phyloP scores from a whole-genome alignment of 148 eudicot species.

The Rhododendron vialii region DNA sequence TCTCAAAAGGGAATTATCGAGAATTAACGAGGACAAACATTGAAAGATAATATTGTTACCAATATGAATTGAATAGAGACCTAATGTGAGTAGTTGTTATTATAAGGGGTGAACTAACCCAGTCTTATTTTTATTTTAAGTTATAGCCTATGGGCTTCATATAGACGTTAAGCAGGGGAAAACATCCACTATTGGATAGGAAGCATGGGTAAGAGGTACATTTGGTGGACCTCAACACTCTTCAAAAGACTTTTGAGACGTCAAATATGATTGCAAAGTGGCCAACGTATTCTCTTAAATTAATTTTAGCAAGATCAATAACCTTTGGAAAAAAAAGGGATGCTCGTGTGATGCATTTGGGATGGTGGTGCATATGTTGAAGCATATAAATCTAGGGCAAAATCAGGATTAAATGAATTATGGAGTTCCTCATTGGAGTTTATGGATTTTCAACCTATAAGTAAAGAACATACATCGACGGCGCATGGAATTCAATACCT shows the following conservation, averaged over 20 bases:
- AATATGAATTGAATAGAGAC: background rate
- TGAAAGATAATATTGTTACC: background rate
- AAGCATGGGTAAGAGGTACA: background rate
- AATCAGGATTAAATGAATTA: background rate
- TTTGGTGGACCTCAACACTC: background rate
- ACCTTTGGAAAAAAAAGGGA: background rate
- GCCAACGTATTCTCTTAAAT: background rate
- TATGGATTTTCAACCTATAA: background rate
- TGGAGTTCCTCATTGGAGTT: background rate
- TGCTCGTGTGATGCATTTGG: background rate
- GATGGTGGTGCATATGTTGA: background rate
- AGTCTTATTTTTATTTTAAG: background rate
- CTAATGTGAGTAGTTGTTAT: background rate
- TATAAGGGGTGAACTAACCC: background rate
- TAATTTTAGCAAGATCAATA: background rate
- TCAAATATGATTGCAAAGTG: background rate
- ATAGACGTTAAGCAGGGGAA: background rate
- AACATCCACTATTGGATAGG: background rate
- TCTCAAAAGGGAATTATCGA: background rate
- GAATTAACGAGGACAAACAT: background rate
- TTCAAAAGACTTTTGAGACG: background rate
- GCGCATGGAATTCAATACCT: background rate
- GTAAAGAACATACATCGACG: background rate
- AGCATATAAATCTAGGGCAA: background rate
- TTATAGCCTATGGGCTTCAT: background rate